Conservation (phyloP, 441 rosid species). For the Populus hybrid region DNA sequence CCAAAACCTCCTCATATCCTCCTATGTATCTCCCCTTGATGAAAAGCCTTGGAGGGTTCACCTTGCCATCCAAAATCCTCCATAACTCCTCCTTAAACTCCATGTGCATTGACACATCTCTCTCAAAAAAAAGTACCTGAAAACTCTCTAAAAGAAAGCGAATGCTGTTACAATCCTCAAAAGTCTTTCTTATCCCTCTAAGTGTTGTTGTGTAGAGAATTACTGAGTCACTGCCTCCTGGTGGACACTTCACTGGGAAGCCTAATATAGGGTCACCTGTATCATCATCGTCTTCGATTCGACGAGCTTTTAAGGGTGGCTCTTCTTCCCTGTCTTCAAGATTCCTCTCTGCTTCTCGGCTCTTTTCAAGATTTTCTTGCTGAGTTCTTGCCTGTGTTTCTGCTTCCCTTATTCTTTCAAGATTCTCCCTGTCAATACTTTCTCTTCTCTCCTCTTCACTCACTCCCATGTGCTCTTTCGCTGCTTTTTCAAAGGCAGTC, state of each 20-base stretch:
- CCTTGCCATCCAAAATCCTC: slow-evolving; percentile 49
- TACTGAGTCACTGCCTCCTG: slow-evolving; percentile 66
- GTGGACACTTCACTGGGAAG: slow-evolving; percentile 58
- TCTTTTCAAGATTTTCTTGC: neutral
- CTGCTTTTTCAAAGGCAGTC: slow-evolving; percentile 61
- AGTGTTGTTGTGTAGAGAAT: slow-evolving; percentile 75
- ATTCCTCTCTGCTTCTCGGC: slow-evolving; percentile 15
- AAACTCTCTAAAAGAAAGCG: slow-evolving; percentile 64
- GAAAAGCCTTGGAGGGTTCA: slow-evolving; percentile 72
- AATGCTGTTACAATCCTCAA: slow-evolving; percentile 61
- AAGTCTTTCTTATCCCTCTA: slow-evolving; percentile 73
- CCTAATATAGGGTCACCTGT: slow-evolving; percentile 19
- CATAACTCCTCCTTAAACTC: slow-evolving; percentile 70
- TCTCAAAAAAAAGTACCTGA: slow-evolving; percentile 47
- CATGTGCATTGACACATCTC: slow-evolving; percentile 83
- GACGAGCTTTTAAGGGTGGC: slow-evolving; percentile 35
- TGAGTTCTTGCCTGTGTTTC: neutral
- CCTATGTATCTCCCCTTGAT: slow-evolving; percentile 77
- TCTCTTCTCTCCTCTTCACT: slow-evolving; percentile 34
- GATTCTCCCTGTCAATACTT: slow-evolving; percentile 19
- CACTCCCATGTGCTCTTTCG: slow-evolving; percentile 33
- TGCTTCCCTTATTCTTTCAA: slow-evolving; percentile 8
- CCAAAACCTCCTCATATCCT: slow-evolving; percentile 71
- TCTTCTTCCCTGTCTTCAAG: slow-evolving; percentile 24
- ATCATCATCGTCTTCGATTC: slow-evolving; percentile 27